Percentiles rank a stretch among this genome's conserved stretches.
Conservation (phyloP, 202 grass and related monocot species). For the Miscanthus sacchariflorus region DNA sequence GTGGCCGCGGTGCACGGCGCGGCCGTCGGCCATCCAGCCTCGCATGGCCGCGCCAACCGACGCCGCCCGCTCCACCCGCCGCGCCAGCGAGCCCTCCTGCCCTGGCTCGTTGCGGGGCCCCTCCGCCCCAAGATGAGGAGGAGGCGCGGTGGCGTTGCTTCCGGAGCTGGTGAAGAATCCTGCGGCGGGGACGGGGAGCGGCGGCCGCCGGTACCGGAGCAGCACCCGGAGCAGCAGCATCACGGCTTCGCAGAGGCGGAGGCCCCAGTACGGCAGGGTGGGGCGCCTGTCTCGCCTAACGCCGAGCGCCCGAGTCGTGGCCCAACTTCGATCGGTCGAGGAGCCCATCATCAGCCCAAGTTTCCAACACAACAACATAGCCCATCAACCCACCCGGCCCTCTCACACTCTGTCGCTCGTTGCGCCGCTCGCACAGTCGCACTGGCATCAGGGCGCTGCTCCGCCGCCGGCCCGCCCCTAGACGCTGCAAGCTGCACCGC, state of each 20-base stretch:
- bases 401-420: too few species aligned
- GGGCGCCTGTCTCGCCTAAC: background rate
- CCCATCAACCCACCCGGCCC: too few species aligned
- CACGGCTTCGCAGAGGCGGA: background rate
- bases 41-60: conserved; percentile 75
- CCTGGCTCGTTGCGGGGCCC: conserved; percentile 13
- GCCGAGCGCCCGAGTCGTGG: background rate
- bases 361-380: background rate
- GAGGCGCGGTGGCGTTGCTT: background rate
- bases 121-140: background rate
- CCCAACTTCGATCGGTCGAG: background rate
- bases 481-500: too few species aligned
- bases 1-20: conserved; percentile 77
- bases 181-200: background rate
- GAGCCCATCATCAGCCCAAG: too few species aligned
- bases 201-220: conserved; percentile 48
- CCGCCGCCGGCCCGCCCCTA: too few species aligned
- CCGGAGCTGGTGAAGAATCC: conserved; percentile 56
- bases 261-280: background rate
- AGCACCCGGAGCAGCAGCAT: conserved; percentile 43
- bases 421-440: too few species aligned
- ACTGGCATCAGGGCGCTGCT: too few species aligned
- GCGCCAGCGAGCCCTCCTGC: conserved; percentile 57
- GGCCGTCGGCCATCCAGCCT: conserved; percentile 77
- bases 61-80: conserved; percentile 70